Percentiles rank a stretch among this genome's conserved stretches.
These are phyloP conservation scores for Rubia peregrina DNA, from an alignment of 305 asterid genomes.

Conservation along the genomic window DNA sequence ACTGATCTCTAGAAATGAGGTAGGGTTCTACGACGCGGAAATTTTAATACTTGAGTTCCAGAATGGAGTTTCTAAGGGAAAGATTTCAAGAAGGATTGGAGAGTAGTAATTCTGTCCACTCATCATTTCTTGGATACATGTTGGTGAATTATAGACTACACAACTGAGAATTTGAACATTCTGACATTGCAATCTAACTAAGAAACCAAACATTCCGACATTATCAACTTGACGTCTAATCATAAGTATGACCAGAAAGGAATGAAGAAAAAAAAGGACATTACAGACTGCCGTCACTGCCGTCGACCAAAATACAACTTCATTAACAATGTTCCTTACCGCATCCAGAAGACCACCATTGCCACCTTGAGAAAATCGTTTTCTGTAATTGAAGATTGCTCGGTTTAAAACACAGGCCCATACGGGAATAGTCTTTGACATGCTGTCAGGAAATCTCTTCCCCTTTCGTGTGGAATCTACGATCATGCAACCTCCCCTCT, in stretches of 20 bases:
- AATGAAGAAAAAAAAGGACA: neutral
- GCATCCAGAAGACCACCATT: slow-evolving; percentile 18
- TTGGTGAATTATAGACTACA: too few species aligned
- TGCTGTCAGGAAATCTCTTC: slow-evolving; percentile 95
- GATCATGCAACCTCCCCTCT: slow-evolving; percentile 95
- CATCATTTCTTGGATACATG: neutral
- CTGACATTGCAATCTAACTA: neutral
- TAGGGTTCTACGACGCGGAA: neutral
- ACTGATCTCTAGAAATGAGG: neutral
- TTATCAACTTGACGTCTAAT: neutral
- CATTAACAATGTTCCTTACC: slow-evolving; percentile 34
- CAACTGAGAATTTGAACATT: neutral
- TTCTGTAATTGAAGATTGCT: slow-evolving; percentile 47
- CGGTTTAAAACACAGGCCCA: slow-evolving; percentile 95
- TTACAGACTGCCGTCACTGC: too few species aligned
- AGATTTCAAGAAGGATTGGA: too few species aligned
- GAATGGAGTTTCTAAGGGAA: neutral
- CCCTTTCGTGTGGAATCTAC: slow-evolving; percentile 93
- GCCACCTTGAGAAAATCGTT: slow-evolving; percentile 17
- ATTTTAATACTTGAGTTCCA: neutral
- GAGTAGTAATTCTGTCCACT: neutral
- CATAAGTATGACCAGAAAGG: neutral
- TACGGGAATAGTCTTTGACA: slow-evolving; percentile 95
- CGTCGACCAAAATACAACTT: neutral
- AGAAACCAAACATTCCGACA: neutral